phyloP scores from a whole-genome alignment of 306 rosid genomes.

The Vigna trinervia region DNA sequence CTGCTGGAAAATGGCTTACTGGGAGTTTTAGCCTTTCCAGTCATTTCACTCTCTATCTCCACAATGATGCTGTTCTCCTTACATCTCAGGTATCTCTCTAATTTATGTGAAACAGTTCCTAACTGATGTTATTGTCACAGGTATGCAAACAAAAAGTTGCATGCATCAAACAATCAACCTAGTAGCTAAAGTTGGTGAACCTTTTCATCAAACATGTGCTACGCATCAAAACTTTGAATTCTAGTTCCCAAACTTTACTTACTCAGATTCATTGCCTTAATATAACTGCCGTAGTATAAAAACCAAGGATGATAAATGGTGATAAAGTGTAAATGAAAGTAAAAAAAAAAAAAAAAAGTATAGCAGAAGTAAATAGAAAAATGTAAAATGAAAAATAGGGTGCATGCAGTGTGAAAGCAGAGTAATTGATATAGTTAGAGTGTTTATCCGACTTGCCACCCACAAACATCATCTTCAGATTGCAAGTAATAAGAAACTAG shows the following conservation, averaged over 20 bases:
- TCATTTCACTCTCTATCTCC: conserved; percentile 66
- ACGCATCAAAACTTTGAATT: conserved; percentile 37
- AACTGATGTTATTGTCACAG: conserved; percentile 75
- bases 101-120: conserved; percentile 32
- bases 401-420: too few species aligned
- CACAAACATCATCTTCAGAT: too few species aligned
- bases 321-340: too few species aligned
- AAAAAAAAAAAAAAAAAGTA: too few species aligned
- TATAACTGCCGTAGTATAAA: too few species aligned
- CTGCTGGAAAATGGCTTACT: conserved; percentile 83
- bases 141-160: conserved; percentile 41
- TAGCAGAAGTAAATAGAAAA: too few species aligned
- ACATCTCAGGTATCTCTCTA: conserved; percentile 63
- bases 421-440: too few species aligned
- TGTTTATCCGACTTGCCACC: too few species aligned
- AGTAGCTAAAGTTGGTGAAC: conserved; percentile 39
- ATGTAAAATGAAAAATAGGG: too few species aligned
- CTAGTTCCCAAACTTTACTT: not conserved
- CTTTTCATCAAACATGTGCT: conserved; percentile 47
- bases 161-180: conserved; percentile 12
- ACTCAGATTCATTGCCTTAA: not conserved
- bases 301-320: too few species aligned
- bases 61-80: conserved; percentile 74
- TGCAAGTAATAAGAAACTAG: too few species aligned
- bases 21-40: conserved; percentile 79